phyloP scores from a whole-genome alignment of 2,329 filamentous ascomycete species.

The Arthrobotrys pseudoclavata region DNA sequence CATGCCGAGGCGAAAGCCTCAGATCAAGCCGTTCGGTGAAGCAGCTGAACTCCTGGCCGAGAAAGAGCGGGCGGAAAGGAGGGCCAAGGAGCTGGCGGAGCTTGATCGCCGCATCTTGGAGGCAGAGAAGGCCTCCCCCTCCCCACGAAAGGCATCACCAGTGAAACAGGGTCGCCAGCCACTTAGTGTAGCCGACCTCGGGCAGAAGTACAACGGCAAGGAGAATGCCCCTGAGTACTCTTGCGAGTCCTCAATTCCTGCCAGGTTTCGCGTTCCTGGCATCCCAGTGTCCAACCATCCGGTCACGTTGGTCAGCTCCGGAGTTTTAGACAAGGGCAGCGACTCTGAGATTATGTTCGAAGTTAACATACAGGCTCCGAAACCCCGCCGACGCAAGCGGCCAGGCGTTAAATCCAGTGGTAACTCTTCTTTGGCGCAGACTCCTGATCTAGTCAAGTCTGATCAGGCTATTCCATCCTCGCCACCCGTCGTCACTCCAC shows the following conservation, averaged over 20 bases:
- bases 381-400: background rate
- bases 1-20: constrained; percentile 8
- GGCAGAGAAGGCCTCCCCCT: background rate
- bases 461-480: constrained; percentile 9
- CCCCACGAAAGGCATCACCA: background rate
- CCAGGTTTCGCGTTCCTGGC: background rate
- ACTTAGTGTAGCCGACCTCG: background rate
- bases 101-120: background rate
- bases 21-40: constrained; percentile 27
- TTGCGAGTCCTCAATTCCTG: background rate
- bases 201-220: background rate
- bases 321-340: constrained; percentile 1
- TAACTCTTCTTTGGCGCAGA: too few species aligned
- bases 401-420: background rate
- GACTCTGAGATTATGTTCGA: constrained; percentile 15
- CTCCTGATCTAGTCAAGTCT: background rate
- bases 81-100: background rate
- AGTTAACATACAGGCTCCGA: constrained; percentile 15
- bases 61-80: background rate
- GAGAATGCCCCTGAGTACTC: background rate
- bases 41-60: background rate
- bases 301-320: background rate
- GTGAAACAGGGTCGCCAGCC: background rate
- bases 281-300: background rate
- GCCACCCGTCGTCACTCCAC: constrained; percentile 11